Base-by-base conservation (phyloP, 192 early-diverging fungal species). In the Podila epicladia region DNA sequence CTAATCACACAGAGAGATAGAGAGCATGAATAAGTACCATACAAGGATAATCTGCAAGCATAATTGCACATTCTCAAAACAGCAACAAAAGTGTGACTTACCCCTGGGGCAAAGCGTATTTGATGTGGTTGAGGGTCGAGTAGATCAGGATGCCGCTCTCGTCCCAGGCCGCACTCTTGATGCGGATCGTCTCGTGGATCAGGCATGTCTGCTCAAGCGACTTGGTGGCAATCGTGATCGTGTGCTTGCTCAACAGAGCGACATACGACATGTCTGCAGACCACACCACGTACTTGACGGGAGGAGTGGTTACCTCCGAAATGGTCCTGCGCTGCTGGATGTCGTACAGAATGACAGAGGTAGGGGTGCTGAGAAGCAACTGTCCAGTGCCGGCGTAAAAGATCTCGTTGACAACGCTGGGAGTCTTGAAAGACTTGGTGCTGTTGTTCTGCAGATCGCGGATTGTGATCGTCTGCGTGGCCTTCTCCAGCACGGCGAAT, bases 81-180 rank as follows among this genome's bases (percentile, higher is more conserved):
- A 45, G 3, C 41, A 45, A 45, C 41, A 45, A 45, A 13, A 45
- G 41, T 28, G 12, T 35, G n/a, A 73, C 87, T 74, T 87, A 94
- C 91, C 97, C 97, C 67, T 97, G 92, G 3, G 96, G 93, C 58
- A 98, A 89, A 48, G 93, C 93, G 83, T 97, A 99, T 85, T 99
- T 99, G 85, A 99, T 91, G 82, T 99, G 98, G 85, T 99, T 99
- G 58, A 98, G 90, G 12, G 97, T 98, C 48, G 96, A 95, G 85
- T 98, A 99, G 28, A 98, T 78, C 71, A 99, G 93, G 19, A 98
- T 91, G 29, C 95, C 94, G 32, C 89, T 87, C 31, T 95, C 94
- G 71, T 98, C 97, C 97, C 97, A 98, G 57, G 94, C 93, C 17
- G 95, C 98, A 73, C 96, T 96, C 88, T 99, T 99, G 83, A 98